A percentile compares a stretch with the other conserved stretches of the same genome.
Conservation (phyloP, 345 rosid species). For the Eucalyptus melliodora region DNA sequence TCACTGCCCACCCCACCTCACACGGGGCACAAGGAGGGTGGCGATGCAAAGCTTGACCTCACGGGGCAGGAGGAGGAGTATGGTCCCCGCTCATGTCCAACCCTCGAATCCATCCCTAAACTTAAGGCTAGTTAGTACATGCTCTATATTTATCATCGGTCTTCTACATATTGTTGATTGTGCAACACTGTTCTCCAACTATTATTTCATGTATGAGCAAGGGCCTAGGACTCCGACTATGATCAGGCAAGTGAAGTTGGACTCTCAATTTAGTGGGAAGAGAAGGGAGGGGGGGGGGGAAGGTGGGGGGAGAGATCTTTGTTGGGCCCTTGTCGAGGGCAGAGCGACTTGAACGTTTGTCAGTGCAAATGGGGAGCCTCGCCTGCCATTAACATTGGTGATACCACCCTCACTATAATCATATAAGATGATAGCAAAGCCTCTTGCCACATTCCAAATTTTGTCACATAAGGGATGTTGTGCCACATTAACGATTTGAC, state of each 20-base stretch:
- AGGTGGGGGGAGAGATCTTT: background rate
- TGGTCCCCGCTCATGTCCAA: background rate
- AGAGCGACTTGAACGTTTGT: background rate
- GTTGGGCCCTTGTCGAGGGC: background rate
- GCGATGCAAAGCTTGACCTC: background rate
- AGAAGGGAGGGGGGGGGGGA: rapidly evolving
- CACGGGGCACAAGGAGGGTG: background rate
- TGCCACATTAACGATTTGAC: background rate
- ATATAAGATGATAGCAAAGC: background rate
- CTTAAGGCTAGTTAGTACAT: background rate
- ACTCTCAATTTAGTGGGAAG: background rate
- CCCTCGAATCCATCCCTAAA: background rate
- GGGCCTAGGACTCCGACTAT: background rate
- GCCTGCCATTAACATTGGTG: background rate
- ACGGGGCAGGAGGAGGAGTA: background rate
- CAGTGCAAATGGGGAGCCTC: background rate
- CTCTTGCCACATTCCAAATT: background rate
- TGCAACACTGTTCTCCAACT: background rate
- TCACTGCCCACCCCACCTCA: background rate
- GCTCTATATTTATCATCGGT: background rate
- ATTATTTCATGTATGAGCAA: background rate
- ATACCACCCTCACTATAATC: background rate
- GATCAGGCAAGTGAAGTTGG: background rate
- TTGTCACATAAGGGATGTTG: background rate
- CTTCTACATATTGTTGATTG: background rate